Conservation (phyloP, 352 stramenopile species). For the Pythium periplocum region DNA sequence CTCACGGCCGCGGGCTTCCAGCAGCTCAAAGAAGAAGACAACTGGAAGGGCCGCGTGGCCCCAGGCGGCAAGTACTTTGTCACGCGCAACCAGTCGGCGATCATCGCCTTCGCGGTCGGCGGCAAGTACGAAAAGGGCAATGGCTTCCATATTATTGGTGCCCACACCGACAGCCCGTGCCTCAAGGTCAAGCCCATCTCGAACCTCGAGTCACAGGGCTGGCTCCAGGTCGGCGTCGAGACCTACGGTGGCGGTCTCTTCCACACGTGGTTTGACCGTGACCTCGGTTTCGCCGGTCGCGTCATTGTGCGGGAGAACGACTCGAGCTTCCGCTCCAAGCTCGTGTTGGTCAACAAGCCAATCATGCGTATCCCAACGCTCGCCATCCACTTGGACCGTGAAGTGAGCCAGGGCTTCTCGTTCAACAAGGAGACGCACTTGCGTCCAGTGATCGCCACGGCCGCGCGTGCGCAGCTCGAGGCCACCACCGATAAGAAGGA, state of each 20-base stretch:
- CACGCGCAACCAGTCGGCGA: conserved; percentile 93
- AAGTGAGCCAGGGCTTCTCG: conserved; percentile 85
- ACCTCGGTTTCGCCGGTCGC: conserved; percentile 91
- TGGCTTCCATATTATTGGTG: conserved; percentile 95
- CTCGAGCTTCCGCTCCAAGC: conserved; percentile 54
- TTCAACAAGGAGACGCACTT: conserved; percentile 98
- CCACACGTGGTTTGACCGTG: conserved; percentile 98
- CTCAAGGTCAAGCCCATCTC: conserved; percentile 95
- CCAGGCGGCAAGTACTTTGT: conserved; percentile 96
- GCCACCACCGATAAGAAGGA: conserved; percentile 49
- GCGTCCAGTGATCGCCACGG: conserved; percentile 88
- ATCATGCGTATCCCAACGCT: conserved; percentile 96
- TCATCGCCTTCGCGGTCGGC: conserved; percentile 94
- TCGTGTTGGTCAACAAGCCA: conserved; percentile 92
- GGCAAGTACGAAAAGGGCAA: conserved; percentile 88
- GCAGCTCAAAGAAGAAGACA: conserved; percentile 85
- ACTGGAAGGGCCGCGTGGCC: conserved; percentile 50
- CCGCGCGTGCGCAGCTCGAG: conserved; percentile 83
- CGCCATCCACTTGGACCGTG: conserved; percentile 95
- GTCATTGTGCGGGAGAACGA: conserved; percentile 88
- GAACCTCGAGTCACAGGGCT: conserved; percentile 84
- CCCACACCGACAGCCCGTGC: conserved; percentile 96
- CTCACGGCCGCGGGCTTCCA: conserved; percentile 89
- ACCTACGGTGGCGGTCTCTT: conserved; percentile 91
- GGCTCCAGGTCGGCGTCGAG: conserved; percentile 79